A percentile compares a stretch with the other conserved stretches of the same genome.
phyloP scores from a whole-genome alignment of 257 asterid species.

The Hygrophila difformis region DNA sequence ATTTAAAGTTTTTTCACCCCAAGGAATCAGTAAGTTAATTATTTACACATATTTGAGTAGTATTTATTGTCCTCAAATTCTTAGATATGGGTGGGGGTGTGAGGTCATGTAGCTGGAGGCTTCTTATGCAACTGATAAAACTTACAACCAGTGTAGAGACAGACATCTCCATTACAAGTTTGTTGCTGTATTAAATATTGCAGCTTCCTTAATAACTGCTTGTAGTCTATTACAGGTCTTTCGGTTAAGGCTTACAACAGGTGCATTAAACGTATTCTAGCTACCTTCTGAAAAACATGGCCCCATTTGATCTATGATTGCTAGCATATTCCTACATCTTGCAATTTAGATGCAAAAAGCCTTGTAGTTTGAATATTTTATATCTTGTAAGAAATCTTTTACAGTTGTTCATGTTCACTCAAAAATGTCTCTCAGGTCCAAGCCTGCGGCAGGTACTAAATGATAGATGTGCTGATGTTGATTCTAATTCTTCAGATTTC shows the following conservation, averaged over 20 bases:
- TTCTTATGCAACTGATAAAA: no score
- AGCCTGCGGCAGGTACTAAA: conserved; percentile 49
- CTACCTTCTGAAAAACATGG: background rate
- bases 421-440: conserved; percentile 38
- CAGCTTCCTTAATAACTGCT: no score
- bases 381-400: background rate
- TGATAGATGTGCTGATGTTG: conserved; percentile 66
- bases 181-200: no score
- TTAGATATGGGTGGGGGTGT: background rate
- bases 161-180: no score
- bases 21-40: conserved; percentile 75
- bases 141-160: no score
- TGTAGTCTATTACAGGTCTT: no score
- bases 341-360: background rate
- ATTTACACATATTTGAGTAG: background rate
- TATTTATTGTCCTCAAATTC: no score
- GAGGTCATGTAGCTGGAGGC: background rate
- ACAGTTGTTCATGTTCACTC: background rate
- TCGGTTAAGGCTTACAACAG: no score
- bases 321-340: background rate
- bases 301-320: background rate
- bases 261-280: background rate
- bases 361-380: background rate
- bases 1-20: conserved; percentile 76
- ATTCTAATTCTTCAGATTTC: conserved; percentile 72